Conservation (phyloP, 1,284 basidiomycete species). For the Porogramme epimiltina region DNA sequence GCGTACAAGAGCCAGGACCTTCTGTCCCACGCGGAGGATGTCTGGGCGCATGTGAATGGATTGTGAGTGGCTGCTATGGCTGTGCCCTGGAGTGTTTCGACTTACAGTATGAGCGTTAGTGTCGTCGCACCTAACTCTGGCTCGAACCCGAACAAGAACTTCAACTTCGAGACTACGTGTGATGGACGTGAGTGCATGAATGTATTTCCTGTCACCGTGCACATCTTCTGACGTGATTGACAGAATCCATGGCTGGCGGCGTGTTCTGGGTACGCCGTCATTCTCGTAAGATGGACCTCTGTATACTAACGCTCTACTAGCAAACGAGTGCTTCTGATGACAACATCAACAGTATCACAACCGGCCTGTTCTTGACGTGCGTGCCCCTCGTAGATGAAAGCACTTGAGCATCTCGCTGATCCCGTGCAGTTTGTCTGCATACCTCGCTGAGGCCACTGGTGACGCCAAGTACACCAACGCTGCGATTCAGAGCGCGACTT, state of each 20-base stretch:
- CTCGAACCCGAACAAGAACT: slow-evolving; percentile 41
- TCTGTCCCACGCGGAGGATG: slow-evolving; percentile 45
- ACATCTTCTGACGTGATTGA: neutral
- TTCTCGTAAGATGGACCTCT: neutral
- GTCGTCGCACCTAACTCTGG: slow-evolving; percentile 41
- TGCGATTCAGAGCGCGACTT: slow-evolving; percentile 45
- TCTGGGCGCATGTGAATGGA: slow-evolving; percentile 48
- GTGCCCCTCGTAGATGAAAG: neutral
- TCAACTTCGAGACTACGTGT: slow-evolving; percentile 42
- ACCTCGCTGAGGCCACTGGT: slow-evolving; percentile 45
- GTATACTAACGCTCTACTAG: neutral
- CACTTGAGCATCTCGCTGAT: neutral
- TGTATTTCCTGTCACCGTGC: slow-evolving; percentile 22
- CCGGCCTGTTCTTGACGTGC: slow-evolving; percentile 38
- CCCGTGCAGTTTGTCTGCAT: slow-evolving; percentile 43
- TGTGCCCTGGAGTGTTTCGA: slow-evolving; percentile 14
- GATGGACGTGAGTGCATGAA: slow-evolving; percentile 28
- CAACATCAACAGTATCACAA: slow-evolving; percentile 48
- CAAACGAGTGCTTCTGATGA: slow-evolving; percentile 31
- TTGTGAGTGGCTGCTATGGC: slow-evolving; percentile 36
- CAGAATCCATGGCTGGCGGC: slow-evolving; percentile 4
- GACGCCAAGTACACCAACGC: slow-evolving; percentile 47
- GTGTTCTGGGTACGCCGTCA: slow-evolving; percentile 49
- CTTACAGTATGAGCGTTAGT: slow-evolving; percentile 20
- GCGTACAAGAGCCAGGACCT: slow-evolving; percentile 45